These are phyloP conservation scores for Oryza meyeriana DNA, from an alignment of 176 grass and related monocot species.

Conservation along the genomic window DNA sequence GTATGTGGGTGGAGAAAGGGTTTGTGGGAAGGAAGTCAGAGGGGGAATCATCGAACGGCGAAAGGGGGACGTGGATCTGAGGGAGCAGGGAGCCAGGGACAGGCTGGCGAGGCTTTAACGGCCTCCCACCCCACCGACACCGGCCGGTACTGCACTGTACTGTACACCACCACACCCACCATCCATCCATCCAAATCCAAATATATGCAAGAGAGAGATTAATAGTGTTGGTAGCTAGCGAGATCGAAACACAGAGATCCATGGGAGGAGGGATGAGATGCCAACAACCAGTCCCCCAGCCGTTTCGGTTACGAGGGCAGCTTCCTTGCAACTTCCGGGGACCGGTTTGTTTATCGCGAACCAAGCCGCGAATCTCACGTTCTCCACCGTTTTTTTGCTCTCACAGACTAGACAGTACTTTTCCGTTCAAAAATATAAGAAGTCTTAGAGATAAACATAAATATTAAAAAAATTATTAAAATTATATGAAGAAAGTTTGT, in stretches of 20 bases:
- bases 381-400: not conserved
- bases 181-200: not conserved
- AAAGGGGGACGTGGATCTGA: conserved; percentile 15
- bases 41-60: conserved; percentile 20
- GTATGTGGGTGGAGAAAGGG: rapidly evolving
- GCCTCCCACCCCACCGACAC: conserved; percentile 57
- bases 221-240: not conserved
- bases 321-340: conserved; percentile 36
- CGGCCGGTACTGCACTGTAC: conserved; percentile 25
- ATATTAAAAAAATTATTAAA: too few species aligned
- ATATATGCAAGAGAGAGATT: not conserved
- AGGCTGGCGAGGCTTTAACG: conserved; percentile 56
- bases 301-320: conserved; percentile 25
- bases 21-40: conserved; percentile 27
- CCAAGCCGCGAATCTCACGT: not conserved
- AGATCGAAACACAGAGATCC: not conserved
- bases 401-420: too few species aligned
- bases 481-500: too few species aligned
- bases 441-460: too few species aligned
- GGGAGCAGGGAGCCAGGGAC: not conserved
- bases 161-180: not conserved
- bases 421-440: too few species aligned
- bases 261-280: not conserved
- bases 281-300: conserved; percentile 10
- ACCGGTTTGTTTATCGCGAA: conserved; percentile 2